phyloP scores from a whole-genome alignment of 768 basidiomycete genomes.

The Cantharellus cinnabarinus region DNA sequence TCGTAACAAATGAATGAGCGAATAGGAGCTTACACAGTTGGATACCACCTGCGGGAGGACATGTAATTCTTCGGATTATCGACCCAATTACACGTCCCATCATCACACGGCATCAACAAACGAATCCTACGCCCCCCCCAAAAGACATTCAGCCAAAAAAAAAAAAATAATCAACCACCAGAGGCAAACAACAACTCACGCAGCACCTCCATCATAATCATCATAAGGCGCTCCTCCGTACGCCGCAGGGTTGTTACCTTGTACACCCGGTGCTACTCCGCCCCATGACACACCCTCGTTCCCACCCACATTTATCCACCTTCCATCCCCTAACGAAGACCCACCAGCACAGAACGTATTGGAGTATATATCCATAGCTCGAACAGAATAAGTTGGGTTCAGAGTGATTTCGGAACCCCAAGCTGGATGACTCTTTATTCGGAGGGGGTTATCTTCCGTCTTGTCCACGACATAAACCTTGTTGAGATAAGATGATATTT shows the following conservation, averaged over 20 bases:
- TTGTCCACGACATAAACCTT: slow-evolving; percentile 41
- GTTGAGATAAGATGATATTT: neutral
- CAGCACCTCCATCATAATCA: slow-evolving; percentile 38
- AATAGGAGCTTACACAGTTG: slow-evolving; percentile 11
- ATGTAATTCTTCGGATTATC: slow-evolving; percentile 3
- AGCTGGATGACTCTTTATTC: slow-evolving; percentile 53
- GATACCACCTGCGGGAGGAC: slow-evolving; percentile 20
- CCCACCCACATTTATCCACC: slow-evolving; percentile 59
- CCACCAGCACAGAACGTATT: slow-evolving; percentile 82
- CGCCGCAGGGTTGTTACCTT: neutral
- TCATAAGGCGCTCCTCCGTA: slow-evolving; percentile 13
- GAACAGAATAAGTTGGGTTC: slow-evolving; percentile 30
- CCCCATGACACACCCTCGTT: slow-evolving; percentile 40
- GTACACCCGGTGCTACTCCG: neutral
- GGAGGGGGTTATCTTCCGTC: slow-evolving; percentile 67
- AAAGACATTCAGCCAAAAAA: too few relatives aligned
- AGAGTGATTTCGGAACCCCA: slow-evolving; percentile 65
- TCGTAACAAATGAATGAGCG: neutral
- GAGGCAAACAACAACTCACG: slow-evolving; percentile 56
- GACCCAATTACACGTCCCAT: slow-evolving; percentile 7
- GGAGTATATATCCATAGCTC: slow-evolving; percentile 43
- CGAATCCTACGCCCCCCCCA: neutral
- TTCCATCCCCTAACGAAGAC: slow-evolving; percentile 55
- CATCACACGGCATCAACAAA: slow-evolving; percentile 4
- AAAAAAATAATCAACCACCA: neutral